Evolutionary conservation across 2,329 filamentous ascomycete genomes (phyloP).

Genomic region (Phoma herbarum): DNA sequence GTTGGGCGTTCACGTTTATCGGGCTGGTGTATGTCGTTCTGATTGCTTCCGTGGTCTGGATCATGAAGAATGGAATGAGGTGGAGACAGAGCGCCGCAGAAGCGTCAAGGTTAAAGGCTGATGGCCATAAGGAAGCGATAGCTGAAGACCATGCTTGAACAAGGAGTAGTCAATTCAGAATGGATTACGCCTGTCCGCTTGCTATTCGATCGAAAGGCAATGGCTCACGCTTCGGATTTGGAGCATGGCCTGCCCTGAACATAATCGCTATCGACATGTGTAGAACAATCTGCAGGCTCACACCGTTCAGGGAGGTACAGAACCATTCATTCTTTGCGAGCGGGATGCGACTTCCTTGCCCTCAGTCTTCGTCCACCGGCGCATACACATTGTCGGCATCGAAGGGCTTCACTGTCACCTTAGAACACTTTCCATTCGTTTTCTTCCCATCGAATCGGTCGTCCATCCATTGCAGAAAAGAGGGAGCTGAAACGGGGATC

Average conservation of each 20-base stretch:
- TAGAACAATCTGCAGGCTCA: neutral
- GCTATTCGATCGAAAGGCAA: no score
- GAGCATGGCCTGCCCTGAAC: no score
- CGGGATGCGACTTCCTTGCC: neutral
- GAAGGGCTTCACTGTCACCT: neutral
- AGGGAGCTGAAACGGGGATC: neutral
- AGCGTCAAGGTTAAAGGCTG: conserved; percentile 24
- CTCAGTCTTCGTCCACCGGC: neutral
- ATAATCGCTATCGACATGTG: neutral
- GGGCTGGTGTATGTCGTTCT: conserved; percentile 40
- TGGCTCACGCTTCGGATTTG: no score
- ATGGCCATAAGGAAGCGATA: conserved; percentile 4
- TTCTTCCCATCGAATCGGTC: conserved; percentile 4
- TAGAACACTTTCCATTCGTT: neutral
- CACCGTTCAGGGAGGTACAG: no score
- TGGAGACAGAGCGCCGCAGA: conserved; percentile 40
- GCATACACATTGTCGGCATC: conserved; percentile 2
- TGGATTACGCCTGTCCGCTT: no score
- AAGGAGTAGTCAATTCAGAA: no score
- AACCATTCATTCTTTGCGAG: no score
- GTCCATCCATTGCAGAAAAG: conserved; percentile 4
- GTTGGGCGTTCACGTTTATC: conserved; percentile 58
- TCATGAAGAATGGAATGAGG: conserved; percentile 43
- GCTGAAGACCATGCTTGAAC: conserved; percentile 5
- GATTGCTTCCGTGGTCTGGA: conserved; percentile 39